Base-by-base conservation (phyloP, 2,329 filamentous ascomycete species). In the Dactylellina haptotyla region DNA sequence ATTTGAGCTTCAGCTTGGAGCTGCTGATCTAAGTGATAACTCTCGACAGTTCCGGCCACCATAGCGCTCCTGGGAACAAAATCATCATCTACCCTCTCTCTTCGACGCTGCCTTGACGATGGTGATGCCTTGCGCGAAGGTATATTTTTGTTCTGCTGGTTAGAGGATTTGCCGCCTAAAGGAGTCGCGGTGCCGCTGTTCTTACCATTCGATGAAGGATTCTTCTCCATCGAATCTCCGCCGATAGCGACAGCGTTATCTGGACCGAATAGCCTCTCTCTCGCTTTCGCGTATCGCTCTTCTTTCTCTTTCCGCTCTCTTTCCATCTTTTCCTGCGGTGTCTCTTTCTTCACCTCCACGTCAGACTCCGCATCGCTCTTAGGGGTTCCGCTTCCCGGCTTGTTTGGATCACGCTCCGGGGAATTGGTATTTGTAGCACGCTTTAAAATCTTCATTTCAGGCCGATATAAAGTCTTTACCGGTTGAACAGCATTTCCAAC, bases 391-490 rank as follows among this genome's bases (percentile, higher is more conserved):
- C 50, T 71, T 59, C 48, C 50, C 23, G 58, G 54, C 63, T 50
- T 77, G 53, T 50, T 71, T 51, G 51, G 61, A 34, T 62, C 46
- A 18, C 59, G 51, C 37, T 41, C 67, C 12, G 62, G 58, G 4
- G 70, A 59, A 32, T 39, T 73, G 41, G 56, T 65, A 54, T 74
- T 59, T 1, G 71, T 75, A 6, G 72, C 66, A 6, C 77, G 76
- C 56, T 77, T 78, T 16, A 78, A 59, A 30, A 78, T 78, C 32
- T 76, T 78, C 18, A 78, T 73, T 41, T 78, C 77, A 10, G 77
- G 77, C 10, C 75, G 76, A 56, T 76, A 78, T 28, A 76, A 43
- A 5, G 77, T 77, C 54, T 77, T 77, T 16, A 67, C 75, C 28
- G 76, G 75, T 8, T 72, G 73, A 9, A 30, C 18, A 3, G 51